phyloP scores from a whole-genome alignment of 495 filamentous ascomycete species.

The Pseudevernia furfuracea region DNA sequence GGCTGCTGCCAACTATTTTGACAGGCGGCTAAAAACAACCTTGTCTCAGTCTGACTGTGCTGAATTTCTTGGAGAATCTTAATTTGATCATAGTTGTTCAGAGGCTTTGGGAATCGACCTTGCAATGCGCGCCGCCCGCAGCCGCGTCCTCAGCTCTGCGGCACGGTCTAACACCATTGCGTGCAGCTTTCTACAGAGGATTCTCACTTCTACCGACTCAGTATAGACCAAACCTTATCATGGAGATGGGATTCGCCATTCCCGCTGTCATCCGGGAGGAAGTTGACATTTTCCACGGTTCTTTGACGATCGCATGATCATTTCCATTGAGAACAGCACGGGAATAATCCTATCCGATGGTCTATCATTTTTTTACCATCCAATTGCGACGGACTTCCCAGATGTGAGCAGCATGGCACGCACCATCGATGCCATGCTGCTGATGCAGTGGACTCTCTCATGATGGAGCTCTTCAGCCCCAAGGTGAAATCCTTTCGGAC shows the following conservation, averaged over 20 bases:
- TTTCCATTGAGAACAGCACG: background rate
- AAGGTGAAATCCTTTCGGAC: background rate
- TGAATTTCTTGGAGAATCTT: background rate
- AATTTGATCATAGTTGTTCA: background rate
- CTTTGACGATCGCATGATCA: background rate
- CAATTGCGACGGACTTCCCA: background rate
- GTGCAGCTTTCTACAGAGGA: background rate
- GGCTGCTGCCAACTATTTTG: background rate
- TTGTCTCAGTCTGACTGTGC: background rate
- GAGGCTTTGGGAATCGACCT: background rate
- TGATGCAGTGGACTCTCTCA: background rate
- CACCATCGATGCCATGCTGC: background rate
- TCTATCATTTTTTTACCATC: background rate
- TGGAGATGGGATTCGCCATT: background rate
- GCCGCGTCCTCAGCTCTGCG: conserved; percentile 10
- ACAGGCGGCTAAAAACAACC: background rate
- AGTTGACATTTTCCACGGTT: background rate
- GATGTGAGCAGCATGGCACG: background rate
- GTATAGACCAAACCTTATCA: background rate
- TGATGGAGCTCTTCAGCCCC: background rate
- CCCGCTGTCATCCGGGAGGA: conserved; percentile 4
- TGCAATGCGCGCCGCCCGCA: background rate
- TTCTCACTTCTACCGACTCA: background rate
- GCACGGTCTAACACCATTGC: conserved; percentile 2
- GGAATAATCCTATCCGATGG: background rate